phyloP scores from a whole-genome alignment of 768 basidiomycete species.

The Russula compacta region DNA sequence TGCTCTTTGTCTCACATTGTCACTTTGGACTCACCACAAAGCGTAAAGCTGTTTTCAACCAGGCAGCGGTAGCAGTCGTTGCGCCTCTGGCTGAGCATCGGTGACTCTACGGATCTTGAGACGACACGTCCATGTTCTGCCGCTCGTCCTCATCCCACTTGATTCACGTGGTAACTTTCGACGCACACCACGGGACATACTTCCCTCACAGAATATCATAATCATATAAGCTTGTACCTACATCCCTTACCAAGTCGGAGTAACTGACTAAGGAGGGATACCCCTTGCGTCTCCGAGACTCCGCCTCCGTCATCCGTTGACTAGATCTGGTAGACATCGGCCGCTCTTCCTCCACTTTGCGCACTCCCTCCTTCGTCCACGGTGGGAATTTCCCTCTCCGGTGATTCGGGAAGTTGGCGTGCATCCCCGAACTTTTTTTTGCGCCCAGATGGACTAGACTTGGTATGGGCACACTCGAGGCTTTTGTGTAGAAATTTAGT shows the following conservation, averaged over 20 bases:
- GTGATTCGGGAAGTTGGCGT: neutral
- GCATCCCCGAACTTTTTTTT: neutral
- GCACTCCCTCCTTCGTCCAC: constrained; percentile 1
- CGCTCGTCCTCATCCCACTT: neutral
- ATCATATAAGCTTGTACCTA: neutral
- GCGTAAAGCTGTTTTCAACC: neutral
- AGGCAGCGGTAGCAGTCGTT: neutral
- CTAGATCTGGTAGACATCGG: constrained; percentile 1
- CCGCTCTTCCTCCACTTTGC: constrained; percentile 4
- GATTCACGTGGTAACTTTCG: neutral
- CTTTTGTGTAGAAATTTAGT: neutral
- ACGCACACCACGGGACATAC: neutral
- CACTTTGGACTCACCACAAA: neutral
- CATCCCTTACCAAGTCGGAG: constrained; percentile 1
- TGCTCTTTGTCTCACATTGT: neutral
- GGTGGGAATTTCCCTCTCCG: constrained; percentile 3
- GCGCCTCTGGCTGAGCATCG: neutral
- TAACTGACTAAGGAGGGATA: neutral
- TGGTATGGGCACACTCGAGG: neutral
- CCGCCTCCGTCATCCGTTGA: neutral
- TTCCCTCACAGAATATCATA: neutral
- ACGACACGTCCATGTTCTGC: neutral
- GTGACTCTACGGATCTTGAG: constrained; percentile 2
- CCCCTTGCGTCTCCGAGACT: constrained; percentile 3
- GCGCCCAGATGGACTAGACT: neutral